Evolutionary conservation across 2,329 filamentous ascomycete species (phyloP), one percentile per base, ranked within the genome.

Genomic region (Hymenoscyphus fructigenus): DNA sequence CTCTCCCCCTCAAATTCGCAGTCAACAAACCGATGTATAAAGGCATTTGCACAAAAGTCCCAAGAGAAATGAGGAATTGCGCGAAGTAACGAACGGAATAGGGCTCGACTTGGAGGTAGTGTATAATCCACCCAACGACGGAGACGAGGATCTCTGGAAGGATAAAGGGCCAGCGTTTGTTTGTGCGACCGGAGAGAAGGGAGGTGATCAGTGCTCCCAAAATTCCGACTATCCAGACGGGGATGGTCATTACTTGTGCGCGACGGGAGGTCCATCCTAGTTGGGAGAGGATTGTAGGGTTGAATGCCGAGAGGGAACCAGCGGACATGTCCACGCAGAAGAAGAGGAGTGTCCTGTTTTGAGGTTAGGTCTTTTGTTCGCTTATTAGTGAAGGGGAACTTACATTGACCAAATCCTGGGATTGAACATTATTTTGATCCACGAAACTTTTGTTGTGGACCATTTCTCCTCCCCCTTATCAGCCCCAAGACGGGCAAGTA

Each of bases 1-100:
- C 75, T 61, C 75, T 75, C n/a, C 78, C 78, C 10, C 76, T 73
- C 3, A 81, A 69, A 61, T 82, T 81, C 53, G 77, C 77, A 34
- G 76, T 78, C 17, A 77, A 66, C 72, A 74, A 77, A 5, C 76
- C 76, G 12, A 78, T 76, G 41, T 73, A 68, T 50, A 76, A 74
- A 1, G 76, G 75, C 56, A 68, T 67, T 23, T 73, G 70, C 58
- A 75, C 76, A 26, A 75, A 77, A 38, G 77, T 78, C 3, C 76
- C 66, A 15, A 61, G 32, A 2, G 73, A 71, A 10, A 76, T 72
- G 26, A 79, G 67, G 67, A 79, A 79, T 15, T 77, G 66, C 26
- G 76, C 78, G 32, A 67, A 72, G 65, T 78, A 79, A 67, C 75
- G 77, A 23, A 72, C 70, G 10, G 17, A n/a, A 6, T 26, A 12